These are phyloP conservation scores for Dactylonectria estremocensis DNA, from an alignment of 2,329 filamentous ascomycete genomes.

Conservation along the genomic window DNA sequence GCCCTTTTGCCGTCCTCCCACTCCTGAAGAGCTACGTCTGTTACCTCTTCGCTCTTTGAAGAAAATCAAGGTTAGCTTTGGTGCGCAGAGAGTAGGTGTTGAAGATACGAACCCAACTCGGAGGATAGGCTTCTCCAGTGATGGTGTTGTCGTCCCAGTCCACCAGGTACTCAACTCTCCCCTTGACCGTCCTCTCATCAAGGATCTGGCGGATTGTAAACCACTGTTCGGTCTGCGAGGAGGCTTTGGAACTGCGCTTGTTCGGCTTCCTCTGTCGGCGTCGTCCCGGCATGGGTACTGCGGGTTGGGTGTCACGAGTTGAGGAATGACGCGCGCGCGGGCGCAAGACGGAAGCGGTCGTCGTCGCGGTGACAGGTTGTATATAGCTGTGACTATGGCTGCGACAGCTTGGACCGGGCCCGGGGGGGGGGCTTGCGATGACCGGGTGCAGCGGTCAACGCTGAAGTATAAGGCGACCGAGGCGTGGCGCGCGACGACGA, in stretches of 20 bases:
- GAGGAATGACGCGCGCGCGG: slow-evolving; percentile 11
- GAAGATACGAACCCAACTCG: slow-evolving; percentile 53
- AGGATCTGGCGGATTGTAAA: slow-evolving; percentile 55
- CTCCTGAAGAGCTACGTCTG: slow-evolving; percentile 49
- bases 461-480: slow-evolving; percentile 51
- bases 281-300: slow-evolving; percentile 53
- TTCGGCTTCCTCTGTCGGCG: slow-evolving; percentile 43
- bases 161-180: slow-evolving; percentile 54
- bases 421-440: slow-evolving; percentile 42
- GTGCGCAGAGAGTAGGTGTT: slow-evolving; percentile 17
- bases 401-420: slow-evolving; percentile 28
- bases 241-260: slow-evolving; percentile 35
- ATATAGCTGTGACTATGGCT: slow-evolving; percentile 23
- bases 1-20: slow-evolving; percentile 51
- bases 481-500: slow-evolving; percentile 46
- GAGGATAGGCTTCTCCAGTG: slow-evolving; percentile 52
- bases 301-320: slow-evolving; percentile 23
- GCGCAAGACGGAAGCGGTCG: slow-evolving; percentile 20
- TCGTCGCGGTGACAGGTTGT: slow-evolving; percentile 17
- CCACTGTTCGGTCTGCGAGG: slow-evolving; percentile 50
- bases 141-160: slow-evolving; percentile 55
- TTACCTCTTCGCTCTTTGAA: slow-evolving; percentile 51
- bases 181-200: slow-evolving; percentile 50
- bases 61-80: slow-evolving; percentile 39
- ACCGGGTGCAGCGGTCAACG: slow-evolving; percentile 49